A percentile compares a stretch with the other conserved stretches of the same genome.
phyloP scores from a whole-genome alignment of 2,329 filamentous ascomycete species.

The Ophiosphaerella korrae region DNA sequence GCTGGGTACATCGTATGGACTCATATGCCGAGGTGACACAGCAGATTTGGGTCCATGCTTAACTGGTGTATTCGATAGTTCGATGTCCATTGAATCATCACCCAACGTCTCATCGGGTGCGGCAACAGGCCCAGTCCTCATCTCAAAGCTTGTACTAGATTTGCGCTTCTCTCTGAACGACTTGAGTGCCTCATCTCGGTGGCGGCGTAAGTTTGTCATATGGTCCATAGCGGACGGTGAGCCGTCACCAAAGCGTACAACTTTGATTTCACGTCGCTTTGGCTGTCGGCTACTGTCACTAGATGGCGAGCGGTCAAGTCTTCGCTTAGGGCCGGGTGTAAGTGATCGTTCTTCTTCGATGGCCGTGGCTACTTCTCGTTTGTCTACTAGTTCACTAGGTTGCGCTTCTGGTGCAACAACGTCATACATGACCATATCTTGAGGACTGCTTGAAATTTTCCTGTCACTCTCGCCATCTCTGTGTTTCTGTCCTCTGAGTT shows the following conservation, averaged over 20 bases:
- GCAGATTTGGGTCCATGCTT: not conserved
- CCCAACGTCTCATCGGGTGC: not conserved
- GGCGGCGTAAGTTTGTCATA: constrained; percentile 3
- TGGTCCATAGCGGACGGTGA: constrained; percentile 6
- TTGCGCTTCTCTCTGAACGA: constrained; percentile 18
- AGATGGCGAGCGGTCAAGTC: constrained; percentile 22
- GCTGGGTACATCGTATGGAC: constrained; percentile 22
- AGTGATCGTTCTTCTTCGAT: not conserved
- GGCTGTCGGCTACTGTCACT: constrained; percentile 18
- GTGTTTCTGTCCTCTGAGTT: no score
- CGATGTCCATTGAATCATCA: constrained; percentile 12
- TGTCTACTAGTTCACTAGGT: no score
- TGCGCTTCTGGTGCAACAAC: no score
- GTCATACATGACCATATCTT: no score
- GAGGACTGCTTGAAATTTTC: no score
- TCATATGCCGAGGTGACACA: constrained; percentile 27
- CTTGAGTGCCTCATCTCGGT: constrained; percentile 19
- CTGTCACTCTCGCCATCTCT: no score
- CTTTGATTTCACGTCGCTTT: constrained; percentile 33
- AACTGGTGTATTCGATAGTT: not conserved
- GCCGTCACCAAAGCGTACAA: constrained; percentile 17
- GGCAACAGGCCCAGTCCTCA: constrained; percentile 2
- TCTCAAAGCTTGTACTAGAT: constrained; percentile 18
- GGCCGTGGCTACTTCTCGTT: no score
- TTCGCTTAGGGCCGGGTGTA: constrained; percentile 26